Base-by-base conservation (phyloP, 768 basidiomycete species). In the Phallus indusiatus region DNA sequence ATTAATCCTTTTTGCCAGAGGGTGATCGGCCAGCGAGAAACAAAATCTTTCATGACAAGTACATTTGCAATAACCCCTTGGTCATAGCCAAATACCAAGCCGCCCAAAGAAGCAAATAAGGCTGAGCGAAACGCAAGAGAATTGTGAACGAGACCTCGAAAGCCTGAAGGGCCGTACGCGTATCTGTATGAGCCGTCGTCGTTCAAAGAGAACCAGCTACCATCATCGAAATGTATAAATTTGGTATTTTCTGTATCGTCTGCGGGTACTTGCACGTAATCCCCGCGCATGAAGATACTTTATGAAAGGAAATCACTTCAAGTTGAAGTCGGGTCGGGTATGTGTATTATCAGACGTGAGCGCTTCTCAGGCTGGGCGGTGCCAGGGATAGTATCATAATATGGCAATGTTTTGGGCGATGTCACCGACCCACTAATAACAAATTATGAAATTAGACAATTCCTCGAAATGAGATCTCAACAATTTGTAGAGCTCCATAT, bases 11-110 rank as follows among this genome's bases (percentile, higher is more conserved):
- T 84, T 72, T 90, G 82, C 72, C 85, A 75, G 0, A 88, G 78
- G 5, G 83, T 81, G 1, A 88, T 71, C 5, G 85, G 85, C 83
- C 86, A 92, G 9, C 82, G 76, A 53, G 71, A 63, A 24, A 80
- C 63, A 64, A 92, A 92, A 64, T 89, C 85, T 46, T 76, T 73
- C 89, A 91, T 91, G 12, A 91, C 87, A 12, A 92, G 76, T 14
- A 92, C 83, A 67, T 91, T 92, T 2, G 90, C 86, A 63, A 92
- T 89, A 52, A 90, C 89, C 37, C 88, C 88, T 66, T 90, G 88
- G 65, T 90, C 88, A 66, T 90, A 90, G 9, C 88, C 88, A 69
- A 90, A 90, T 14, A 85, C 81, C 58, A 90, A 67, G 0, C 88
- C 88, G 1, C 88, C 88, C 64, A 90, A 80, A 10, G 84, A 86